Conservation (phyloP, 2,329 filamentous ascomycete species). For the Podosphaera aphanis region DNA sequence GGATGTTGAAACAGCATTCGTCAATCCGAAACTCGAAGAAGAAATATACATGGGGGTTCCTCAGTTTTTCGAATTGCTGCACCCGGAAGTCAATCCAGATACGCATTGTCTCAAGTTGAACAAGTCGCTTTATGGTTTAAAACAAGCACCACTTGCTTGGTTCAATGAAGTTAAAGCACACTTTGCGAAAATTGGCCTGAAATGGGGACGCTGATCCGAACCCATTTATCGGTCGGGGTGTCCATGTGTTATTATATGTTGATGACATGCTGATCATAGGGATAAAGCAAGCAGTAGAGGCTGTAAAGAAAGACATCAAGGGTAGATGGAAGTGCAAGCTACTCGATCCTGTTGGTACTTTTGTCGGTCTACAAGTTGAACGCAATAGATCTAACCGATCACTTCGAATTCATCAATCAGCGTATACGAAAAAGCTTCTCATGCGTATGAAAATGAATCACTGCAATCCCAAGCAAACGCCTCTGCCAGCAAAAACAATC, state of each 20-base stretch:
- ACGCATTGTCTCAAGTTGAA: no score
- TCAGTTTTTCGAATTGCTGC: no score
- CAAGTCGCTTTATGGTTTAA: background rate
- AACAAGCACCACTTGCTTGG: background rate
- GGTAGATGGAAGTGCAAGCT: background rate
- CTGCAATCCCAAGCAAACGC: background rate
- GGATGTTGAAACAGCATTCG: background rate
- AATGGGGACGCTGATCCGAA: background rate
- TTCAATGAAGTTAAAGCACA: background rate
- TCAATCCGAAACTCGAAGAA: no score
- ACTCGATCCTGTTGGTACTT: background rate
- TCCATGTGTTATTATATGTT: background rate
- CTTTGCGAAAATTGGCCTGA: background rate
- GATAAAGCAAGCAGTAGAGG: background rate
- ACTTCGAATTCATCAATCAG: background rate
- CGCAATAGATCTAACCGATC: background rate
- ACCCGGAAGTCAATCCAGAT: no score
- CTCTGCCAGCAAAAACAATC: background rate
- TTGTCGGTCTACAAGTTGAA: background rate
- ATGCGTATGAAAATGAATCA: background rate
- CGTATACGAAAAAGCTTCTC: background rate
- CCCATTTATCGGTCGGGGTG: background rate
- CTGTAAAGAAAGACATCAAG: background rate
- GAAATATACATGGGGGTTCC: no score
- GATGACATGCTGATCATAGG: background rate